phyloP scores from a whole-genome alignment of 2,329 filamentous ascomycete species.

The Zymoseptoria tritici region DNA sequence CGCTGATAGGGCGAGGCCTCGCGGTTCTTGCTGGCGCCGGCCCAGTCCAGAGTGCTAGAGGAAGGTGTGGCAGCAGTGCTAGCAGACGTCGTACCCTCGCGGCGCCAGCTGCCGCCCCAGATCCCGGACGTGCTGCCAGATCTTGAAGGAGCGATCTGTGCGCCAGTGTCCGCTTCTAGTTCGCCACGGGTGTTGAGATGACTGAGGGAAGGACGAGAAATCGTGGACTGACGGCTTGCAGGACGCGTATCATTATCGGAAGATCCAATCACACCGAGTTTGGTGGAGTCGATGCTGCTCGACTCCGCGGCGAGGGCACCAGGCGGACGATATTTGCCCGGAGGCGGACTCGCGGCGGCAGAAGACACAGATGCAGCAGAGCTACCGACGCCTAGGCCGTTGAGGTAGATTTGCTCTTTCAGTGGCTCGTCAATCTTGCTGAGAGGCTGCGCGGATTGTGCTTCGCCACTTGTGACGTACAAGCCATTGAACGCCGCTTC shows the following conservation, averaged over 20 bases:
- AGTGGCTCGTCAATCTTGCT: conserved; percentile 49
- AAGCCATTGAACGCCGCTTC: conserved; percentile 73
- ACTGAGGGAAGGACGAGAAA: conserved; percentile 20
- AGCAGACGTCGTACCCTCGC: conserved; percentile 27
- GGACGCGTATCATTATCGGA: conserved; percentile 21
- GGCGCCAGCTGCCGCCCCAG: conserved; percentile 42
- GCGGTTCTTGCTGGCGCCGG: conserved; percentile 47
- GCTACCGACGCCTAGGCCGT: conserved; percentile 27
- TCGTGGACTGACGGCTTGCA: conserved; percentile 16
- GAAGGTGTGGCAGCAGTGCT: conserved; percentile 6
- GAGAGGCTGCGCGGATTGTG: not conserved
- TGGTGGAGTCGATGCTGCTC: conserved; percentile 12
- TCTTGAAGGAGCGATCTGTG: conserved; percentile 15
- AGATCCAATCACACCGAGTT: conserved; percentile 14
- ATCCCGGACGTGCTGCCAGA: conserved; percentile 33
- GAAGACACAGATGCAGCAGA: conserved; percentile 18
- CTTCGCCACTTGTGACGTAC: conserved; percentile 46
- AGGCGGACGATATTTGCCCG: conserved; percentile 25
- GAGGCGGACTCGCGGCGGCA: conserved; percentile 21
- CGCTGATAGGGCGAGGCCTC: conserved; percentile 61
- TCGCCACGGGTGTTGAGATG: conserved; percentile 19
- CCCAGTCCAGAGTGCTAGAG: conserved; percentile 39
- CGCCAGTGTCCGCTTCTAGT: conserved; percentile 7
- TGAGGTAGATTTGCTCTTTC: conserved; percentile 23
- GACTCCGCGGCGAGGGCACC: conserved; percentile 21